These are phyloP conservation scores for Cladosporium velox DNA, from an alignment of 2,329 filamentous ascomycete genomes.

Conservation along the genomic window DNA sequence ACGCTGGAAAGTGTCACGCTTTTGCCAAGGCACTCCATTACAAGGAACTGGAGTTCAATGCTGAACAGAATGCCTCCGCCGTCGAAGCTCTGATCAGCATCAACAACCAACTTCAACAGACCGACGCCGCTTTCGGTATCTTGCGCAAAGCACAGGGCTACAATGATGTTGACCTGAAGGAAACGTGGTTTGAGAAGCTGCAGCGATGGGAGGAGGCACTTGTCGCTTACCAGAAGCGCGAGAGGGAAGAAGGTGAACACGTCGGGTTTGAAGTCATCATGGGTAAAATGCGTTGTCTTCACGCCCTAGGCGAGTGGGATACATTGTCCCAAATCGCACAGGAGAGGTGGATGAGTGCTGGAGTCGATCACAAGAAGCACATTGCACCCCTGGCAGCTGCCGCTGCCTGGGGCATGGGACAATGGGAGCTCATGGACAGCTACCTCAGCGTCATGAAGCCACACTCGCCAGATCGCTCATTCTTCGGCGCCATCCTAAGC, in stretches of 20 bases:
- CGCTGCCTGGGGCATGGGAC: slow-evolving; percentile 91
- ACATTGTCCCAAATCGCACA: slow-evolving; percentile 83
- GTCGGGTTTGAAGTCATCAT: slow-evolving; percentile 91
- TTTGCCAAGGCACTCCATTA: slow-evolving; percentile 98
- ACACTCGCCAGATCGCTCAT: slow-evolving; percentile 88
- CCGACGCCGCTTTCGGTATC: slow-evolving; percentile 97
- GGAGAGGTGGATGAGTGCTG: slow-evolving; percentile 88
- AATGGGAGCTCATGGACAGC: slow-evolving; percentile 98
- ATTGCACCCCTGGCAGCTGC: slow-evolving; percentile 94
- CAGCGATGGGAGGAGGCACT: slow-evolving; percentile 98
- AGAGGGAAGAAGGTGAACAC: slow-evolving; percentile 61
- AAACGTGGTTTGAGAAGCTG: slow-evolving; percentile 98
- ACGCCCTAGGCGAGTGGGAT: slow-evolving; percentile 97
- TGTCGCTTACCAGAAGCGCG: slow-evolving; percentile 85
- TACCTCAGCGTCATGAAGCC: slow-evolving; percentile 95
- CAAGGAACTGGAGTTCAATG: slow-evolving; percentile 97
- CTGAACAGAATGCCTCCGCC: slow-evolving; percentile 92
- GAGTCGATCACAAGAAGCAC: slow-evolving; percentile 74
- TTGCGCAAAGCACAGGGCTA: slow-evolving; percentile 94
- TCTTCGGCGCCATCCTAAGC: slow-evolving; percentile 94
- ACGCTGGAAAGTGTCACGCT: slow-evolving; percentile 94
- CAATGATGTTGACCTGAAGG: slow-evolving; percentile 91
- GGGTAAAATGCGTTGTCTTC: slow-evolving; percentile 98
- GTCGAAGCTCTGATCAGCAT: slow-evolving; percentile 98
- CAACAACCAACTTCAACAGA: slow-evolving; percentile 98